Evolutionary conservation across 2,329 filamentous ascomycete species (phyloP).

Genomic region (Orbilia blumenaviensis): DNA sequence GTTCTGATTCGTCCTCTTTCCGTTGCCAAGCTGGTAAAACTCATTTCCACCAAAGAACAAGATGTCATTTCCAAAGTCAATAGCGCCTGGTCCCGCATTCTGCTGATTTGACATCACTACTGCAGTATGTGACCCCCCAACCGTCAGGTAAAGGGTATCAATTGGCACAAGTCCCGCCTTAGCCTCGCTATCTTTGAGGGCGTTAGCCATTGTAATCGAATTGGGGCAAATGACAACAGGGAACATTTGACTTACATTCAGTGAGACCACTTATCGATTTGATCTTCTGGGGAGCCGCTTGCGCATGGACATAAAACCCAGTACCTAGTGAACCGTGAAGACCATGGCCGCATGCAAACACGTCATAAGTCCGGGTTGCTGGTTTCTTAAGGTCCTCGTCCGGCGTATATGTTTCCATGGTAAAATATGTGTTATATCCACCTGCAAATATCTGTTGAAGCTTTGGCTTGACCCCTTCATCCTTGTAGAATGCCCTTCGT

Average conservation of each 20-base stretch:
- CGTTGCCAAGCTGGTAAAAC: slow-evolving; percentile 89
- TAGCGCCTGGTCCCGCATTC: slow-evolving; percentile 72
- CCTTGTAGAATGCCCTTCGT: slow-evolving; percentile 74
- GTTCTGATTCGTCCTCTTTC: slow-evolving; percentile 81
- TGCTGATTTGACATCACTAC: slow-evolving; percentile 86
- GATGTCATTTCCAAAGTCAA: slow-evolving; percentile 87
- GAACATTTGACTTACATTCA: slow-evolving; percentile 73
- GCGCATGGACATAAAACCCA: slow-evolving; percentile 88
- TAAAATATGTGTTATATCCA: slow-evolving; percentile 86
- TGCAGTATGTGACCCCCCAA: slow-evolving; percentile 81
- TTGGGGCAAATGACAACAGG: too few species aligned
- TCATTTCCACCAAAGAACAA: slow-evolving; percentile 97
- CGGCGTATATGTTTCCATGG: slow-evolving; percentile 71
- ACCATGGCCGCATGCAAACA: slow-evolving; percentile 86
- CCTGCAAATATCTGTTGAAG: slow-evolving; percentile 85
- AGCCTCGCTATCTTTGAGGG: slow-evolving; percentile 71
- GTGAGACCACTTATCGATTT: slow-evolving; percentile 82
- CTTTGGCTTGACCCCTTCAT: slow-evolving; percentile 23
- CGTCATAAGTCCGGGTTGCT: slow-evolving; percentile 67
- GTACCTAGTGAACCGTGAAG: slow-evolving; percentile 84
- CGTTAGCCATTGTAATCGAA: slow-evolving; percentile 1
- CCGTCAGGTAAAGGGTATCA: slow-evolving; percentile 74
- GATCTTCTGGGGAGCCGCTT: slow-evolving; percentile 78
- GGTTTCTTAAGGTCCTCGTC: slow-evolving; percentile 24
- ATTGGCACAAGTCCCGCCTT: slow-evolving; percentile 77